Evolutionary conservation across 805 yeast species (phyloP), one percentile per base, ranked within the genome.

Genomic region (Yarrowia sp.): DNA sequence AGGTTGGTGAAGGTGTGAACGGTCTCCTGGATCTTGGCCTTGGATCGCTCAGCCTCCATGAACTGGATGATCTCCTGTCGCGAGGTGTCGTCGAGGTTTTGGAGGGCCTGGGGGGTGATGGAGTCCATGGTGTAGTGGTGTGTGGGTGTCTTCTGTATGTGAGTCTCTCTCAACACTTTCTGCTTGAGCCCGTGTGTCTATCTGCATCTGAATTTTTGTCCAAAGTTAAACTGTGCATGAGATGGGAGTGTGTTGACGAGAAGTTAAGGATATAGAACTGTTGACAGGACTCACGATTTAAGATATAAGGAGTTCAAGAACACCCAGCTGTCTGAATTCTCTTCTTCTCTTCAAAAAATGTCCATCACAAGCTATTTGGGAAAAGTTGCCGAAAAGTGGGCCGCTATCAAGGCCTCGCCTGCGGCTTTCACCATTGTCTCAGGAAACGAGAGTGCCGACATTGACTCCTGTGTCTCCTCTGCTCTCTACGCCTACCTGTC

Each of bases 1-100:
- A 87, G 81, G 73, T 91, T 92, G 28, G 97, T 92, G 82, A 90
- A 91, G 71, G 82, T 84, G 75, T 92, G 97, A 67, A 92, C 89
- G 35, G 96, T 75, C 65, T 68, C 82, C 75, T 91, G 97, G 32
- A 92, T 90, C 77, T 91, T 90, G 65, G 93, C 86, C 78, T 89
- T 90, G 68, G 95, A 83, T 73, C 88, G 87, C 77, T 92, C 97
- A 14, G 87, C 78, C 73, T 91, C 96, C 56, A 92, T 79, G 79
- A 90, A 92, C 65, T 82, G 80, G 70, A 85, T 80, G 59, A 92
- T 85, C 68, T 91, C 96, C 72, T 85, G 82, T 75, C 88, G 86
- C 51, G 95, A 83, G 30, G 80, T 66, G 36, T 87, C 93, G 72
- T 90, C 96, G 33, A 87, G 76, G 65, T 71, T 73, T 8, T 80